These are phyloP conservation scores for Melaleuca alternifolia DNA, from an alignment of 345 rosid genomes.

Conservation along the genomic window DNA sequence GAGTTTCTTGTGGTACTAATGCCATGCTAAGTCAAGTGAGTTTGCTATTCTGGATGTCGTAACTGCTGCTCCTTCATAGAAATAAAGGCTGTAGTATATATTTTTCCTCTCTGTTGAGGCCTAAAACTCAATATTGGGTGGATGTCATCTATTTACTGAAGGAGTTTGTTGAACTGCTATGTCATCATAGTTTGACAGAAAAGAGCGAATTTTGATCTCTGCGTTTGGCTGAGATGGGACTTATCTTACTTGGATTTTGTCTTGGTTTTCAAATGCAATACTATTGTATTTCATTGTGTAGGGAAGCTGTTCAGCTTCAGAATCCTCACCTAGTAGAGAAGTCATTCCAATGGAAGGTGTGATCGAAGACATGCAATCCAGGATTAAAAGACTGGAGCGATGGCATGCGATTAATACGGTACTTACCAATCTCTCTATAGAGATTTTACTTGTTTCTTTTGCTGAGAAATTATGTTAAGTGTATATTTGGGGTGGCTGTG, in stretches of 20 bases:
- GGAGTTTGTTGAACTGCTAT: not conserved
- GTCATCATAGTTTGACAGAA: not conserved
- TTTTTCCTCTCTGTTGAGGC: not conserved
- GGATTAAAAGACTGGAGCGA: constrained; percentile 82
- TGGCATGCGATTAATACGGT: constrained; percentile 97
- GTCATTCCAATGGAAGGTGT: constrained; percentile 52
- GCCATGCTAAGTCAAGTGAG: not conserved
- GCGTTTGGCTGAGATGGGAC: not conserved
- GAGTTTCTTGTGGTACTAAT: not conserved
- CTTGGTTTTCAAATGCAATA: not conserved
- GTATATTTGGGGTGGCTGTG: not conserved
- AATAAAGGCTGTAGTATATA: not conserved
- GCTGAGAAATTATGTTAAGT: not conserved
- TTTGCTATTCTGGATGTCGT: not conserved
- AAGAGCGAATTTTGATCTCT: not conserved
- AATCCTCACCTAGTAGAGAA: constrained; percentile 71
- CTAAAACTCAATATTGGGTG: not conserved
- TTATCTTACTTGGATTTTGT: not conserved
- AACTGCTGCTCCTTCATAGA: not conserved
- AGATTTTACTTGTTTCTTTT: not conserved
- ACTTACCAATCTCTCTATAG: not conserved
- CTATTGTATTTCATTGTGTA: constrained; percentile 10
- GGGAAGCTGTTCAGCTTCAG: constrained; percentile 68
- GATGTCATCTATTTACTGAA: not conserved
- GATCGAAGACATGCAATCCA: constrained; percentile 83